Percentiles rank a stretch among this genome's conserved stretches.
Evolutionary conservation across 192 early-diverging fungal species (phyloP).

Genomic region (Spinellus fusiger): DNA sequence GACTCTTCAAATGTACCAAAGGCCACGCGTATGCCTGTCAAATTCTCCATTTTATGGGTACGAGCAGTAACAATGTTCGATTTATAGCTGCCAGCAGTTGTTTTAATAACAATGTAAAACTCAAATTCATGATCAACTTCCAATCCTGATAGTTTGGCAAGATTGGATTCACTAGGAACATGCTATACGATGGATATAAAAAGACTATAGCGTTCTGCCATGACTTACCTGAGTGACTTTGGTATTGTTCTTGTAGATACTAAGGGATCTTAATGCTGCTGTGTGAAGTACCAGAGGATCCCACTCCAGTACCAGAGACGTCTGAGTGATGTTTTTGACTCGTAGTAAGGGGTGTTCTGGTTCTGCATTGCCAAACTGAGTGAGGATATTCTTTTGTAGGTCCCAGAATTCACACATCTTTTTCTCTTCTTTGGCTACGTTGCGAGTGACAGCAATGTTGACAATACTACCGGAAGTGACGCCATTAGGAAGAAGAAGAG

Average conservation of each 20-base stretch:
- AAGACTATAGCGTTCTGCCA: constrained; percentile 14
- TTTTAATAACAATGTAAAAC: constrained; percentile 85
- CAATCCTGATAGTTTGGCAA: constrained; percentile 81
- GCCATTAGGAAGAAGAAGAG: constrained; percentile 89
- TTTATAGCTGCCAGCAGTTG: constrained; percentile 79
- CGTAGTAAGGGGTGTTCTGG: constrained; percentile 78
- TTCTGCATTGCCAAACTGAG: constrained; percentile 66
- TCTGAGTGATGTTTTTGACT: constrained; percentile 75
- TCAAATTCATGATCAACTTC: constrained; percentile 89
- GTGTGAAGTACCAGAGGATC: constrained; percentile 78
- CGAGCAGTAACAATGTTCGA: constrained; percentile 70
- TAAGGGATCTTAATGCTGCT: constrained; percentile 78
- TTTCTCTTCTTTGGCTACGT: constrained; percentile 76
- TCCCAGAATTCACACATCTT: constrained; percentile 78
- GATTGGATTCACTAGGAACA: constrained; percentile 40
- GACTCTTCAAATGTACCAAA: constrained; percentile 84
- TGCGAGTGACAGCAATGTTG: constrained; percentile 91
- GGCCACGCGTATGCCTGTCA: constrained; percentile 93
- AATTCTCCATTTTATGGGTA: constrained; percentile 94
- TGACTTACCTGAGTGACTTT: constrained; percentile 58
- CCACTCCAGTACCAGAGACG: constrained; percentile 89
- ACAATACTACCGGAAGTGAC: constrained; percentile 92
- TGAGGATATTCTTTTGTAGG: constrained; percentile 82
- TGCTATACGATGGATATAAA: constrained; percentile 13
- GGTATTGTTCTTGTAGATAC: constrained; percentile 86